Conservation (phyloP, 2,329 filamentous ascomycete genomes). For the Onygenales sp. region DNA sequence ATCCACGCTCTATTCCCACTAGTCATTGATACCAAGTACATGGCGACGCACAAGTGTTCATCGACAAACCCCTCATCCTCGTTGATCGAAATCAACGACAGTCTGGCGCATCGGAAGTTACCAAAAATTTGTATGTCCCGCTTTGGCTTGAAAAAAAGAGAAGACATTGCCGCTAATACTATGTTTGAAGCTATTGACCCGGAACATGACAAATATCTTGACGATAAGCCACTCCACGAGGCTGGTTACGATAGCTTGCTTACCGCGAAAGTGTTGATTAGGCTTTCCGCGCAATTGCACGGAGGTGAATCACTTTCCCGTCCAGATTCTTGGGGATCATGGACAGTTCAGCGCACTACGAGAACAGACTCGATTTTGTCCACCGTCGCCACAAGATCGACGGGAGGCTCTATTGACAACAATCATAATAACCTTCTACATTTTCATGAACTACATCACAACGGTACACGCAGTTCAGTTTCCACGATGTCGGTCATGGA, state of each 20-base stretch:
- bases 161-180: background rate
- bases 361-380: background rate
- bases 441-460: background rate
- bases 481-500: background rate
- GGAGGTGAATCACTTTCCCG: constrained; percentile 18
- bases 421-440: constrained; percentile 1
- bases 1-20: constrained; percentile 47
- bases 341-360: background rate
- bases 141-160: background rate
- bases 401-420: background rate
- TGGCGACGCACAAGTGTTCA: constrained; percentile 46
- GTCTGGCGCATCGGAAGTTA: constrained; percentile 14
- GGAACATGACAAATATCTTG: constrained; percentile 22
- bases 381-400: background rate
- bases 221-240: constrained; percentile 37
- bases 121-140: constrained; percentile 23
- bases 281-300: constrained; percentile 44
- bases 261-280: constrained; percentile 50
- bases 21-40: constrained; percentile 55
- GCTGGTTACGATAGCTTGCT: constrained; percentile 55
- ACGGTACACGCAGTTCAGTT: constrained; percentile 3
- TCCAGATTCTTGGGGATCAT: background rate
- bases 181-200: constrained; percentile 20
- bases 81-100: constrained; percentile 21
- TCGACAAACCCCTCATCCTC: constrained; percentile 39